Conservation (phyloP, 768 basidiomycete species). For the Suillus subluteus region DNA sequence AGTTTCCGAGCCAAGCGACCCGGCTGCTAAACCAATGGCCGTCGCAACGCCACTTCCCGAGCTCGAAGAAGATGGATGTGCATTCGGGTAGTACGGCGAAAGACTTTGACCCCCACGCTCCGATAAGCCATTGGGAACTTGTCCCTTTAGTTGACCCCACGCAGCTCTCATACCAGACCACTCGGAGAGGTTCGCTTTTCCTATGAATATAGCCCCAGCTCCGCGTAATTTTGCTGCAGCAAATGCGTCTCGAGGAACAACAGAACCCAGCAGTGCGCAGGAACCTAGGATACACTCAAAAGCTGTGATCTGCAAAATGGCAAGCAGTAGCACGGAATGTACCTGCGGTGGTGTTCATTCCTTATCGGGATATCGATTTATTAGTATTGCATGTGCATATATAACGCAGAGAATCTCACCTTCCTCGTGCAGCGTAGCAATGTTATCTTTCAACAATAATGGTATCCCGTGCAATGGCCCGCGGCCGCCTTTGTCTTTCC, state of each 20-base stretch:
- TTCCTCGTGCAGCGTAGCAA: conserved; percentile 25
- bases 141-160: conserved; percentile 18
- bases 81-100: conserved; percentile 45
- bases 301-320: neutral
- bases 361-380: neutral
- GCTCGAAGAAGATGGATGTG: conserved; percentile 44
- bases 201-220: conserved; percentile 42
- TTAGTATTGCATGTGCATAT: neutral
- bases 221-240: conserved; percentile 34
- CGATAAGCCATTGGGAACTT: conserved; percentile 46
- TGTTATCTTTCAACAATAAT: conserved; percentile 49
- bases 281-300: conserved; percentile 10
- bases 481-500: conserved; percentile 43
- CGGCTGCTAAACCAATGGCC: neutral
- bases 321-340: neutral
- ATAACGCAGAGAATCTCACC: conserved; percentile 11
- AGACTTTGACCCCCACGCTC: conserved; percentile 49
- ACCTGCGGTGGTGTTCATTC: neutral
- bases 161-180: conserved; percentile 44
- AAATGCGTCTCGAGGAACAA: conserved; percentile 33
- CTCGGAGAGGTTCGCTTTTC: conserved; percentile 47
- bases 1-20: conserved; percentile 34
- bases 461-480: conserved; percentile 57
- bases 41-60: conserved; percentile 42
- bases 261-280: conserved; percentile 21